A percentile compares a stretch with the other conserved stretches of the same genome.
phyloP scores from a whole-genome alignment of 2,329 filamentous ascomycete species.

The Graphiopsis chlorocephala region DNA sequence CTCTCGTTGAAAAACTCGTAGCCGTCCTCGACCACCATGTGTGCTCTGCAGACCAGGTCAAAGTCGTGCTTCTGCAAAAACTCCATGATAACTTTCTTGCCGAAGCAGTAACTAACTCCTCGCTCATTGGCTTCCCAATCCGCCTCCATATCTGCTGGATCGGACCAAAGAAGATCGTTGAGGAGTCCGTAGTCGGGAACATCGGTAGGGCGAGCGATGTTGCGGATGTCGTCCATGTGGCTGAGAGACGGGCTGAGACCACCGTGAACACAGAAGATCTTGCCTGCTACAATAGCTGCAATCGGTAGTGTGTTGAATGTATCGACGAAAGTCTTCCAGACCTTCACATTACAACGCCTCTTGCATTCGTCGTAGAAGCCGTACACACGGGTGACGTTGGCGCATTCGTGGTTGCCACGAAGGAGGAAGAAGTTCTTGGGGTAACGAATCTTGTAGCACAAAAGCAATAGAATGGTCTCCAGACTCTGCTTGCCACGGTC shows the following conservation, averaged over 20 bases:
- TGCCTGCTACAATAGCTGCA: slow-evolving; percentile 91
- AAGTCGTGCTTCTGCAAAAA: slow-evolving; percentile 95
- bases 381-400: slow-evolving; percentile 92
- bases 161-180: slow-evolving; percentile 95
- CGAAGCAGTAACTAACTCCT: slow-evolving; percentile 97
- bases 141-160: slow-evolving; percentile 90
- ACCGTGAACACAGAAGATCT: slow-evolving; percentile 97
- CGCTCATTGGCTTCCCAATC: slow-evolving; percentile 98
- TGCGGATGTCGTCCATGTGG: slow-evolving; percentile 97
- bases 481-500: slow-evolving; percentile 94
- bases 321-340: slow-evolving; percentile 97
- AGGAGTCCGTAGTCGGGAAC: slow-evolving; percentile 94
- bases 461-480: slow-evolving; percentile 85
- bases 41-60: slow-evolving; percentile 91
- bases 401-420: slow-evolving; percentile 93
- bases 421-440: slow-evolving; percentile 97
- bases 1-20: slow-evolving; percentile 98
- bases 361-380: slow-evolving; percentile 99
- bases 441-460: slow-evolving; percentile 97
- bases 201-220: slow-evolving; percentile 92
- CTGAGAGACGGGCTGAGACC: slow-evolving; percentile 86
- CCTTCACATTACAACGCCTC: slow-evolving; percentile 89
- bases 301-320: slow-evolving; percentile 95
- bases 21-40: slow-evolving; percentile 99
- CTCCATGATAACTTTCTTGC: slow-evolving; percentile 96